Percentiles rank a stretch among this genome's conserved stretches.
These are phyloP conservation scores for Scheffersomyces segobiensis DNA, from an alignment of 1,139 yeast genomes.

Conservation along the genomic window DNA sequence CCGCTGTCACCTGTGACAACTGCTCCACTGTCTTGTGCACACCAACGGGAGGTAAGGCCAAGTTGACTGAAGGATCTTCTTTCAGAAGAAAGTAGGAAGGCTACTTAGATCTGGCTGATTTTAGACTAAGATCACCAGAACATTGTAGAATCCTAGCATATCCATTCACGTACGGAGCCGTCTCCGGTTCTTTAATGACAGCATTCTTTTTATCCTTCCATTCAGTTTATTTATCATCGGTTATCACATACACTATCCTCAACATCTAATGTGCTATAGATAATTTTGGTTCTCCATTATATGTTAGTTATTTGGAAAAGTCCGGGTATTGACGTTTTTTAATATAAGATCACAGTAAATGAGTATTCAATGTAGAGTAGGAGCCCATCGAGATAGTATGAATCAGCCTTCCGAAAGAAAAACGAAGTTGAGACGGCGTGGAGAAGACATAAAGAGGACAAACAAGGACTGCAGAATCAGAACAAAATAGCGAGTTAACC, in stretches of 20 bases:
- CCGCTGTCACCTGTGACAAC: slow-evolving; percentile 98
- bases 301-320: slow-evolving; percentile 1
- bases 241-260: slow-evolving; percentile 1
- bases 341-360: not conserved
- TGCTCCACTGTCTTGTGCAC: slow-evolving; percentile 98
- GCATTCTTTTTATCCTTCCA: not conserved
- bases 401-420: no score
- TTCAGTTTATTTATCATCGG: not conserved
- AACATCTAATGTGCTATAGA: not conserved
- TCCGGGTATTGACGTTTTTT: not conserved
- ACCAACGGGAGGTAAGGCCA: slow-evolving; percentile 99
- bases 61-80: slow-evolving; percentile 97
- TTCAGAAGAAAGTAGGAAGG: slow-evolving; percentile 91
- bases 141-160: not conserved
- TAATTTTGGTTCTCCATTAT: not conserved
- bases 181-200: not conserved
- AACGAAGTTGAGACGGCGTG: no score
- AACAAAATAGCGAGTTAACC: no score
- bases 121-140: not conserved
- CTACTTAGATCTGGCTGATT: slow-evolving; percentile 7
- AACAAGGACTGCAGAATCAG: no score
- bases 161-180: not conserved
- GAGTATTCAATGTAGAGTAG: not conserved
- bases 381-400: not conserved
- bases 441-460: no score